Conservation (phyloP, 129 eudicot species). For the Ambrosia trifida region DNA sequence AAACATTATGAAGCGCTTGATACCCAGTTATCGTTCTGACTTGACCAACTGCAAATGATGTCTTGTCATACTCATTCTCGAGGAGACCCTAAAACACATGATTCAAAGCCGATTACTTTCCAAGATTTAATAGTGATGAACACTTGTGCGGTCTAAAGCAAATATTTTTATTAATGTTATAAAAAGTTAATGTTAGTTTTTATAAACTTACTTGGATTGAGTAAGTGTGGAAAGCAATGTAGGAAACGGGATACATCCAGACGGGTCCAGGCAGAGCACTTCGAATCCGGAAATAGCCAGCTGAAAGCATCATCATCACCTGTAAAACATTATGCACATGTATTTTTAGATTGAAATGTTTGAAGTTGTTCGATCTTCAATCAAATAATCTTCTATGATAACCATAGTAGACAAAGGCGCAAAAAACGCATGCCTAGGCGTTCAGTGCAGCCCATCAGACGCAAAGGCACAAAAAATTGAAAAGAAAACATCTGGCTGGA, state of each 20-base stretch:
- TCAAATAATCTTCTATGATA: background rate
- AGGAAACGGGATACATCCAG: constrained; percentile 85
- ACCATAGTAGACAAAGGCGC: background rate
- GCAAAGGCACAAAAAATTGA: no score
- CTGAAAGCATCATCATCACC: constrained; percentile 88
- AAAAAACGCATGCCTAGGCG: no score
- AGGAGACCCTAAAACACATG: constrained; percentile 61
- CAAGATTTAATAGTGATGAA: background rate
- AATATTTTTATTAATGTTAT: background rate
- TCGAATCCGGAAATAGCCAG: constrained; percentile 84
- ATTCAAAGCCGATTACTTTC: background rate
- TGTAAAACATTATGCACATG: constrained; percentile 25
- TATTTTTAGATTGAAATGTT: background rate
- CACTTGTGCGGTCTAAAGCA: background rate
- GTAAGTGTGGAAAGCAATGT: constrained; percentile 79
- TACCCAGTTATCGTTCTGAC: constrained; percentile 77
- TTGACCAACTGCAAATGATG: constrained; percentile 81
- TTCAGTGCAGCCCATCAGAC: no score
- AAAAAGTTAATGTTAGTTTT: no score
- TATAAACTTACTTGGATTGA: constrained; percentile 55
- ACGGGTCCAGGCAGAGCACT: constrained; percentile 73
- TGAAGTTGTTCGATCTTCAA: background rate
- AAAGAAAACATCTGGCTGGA: no score
- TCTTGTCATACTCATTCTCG: constrained; percentile 80
- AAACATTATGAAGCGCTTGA: constrained; percentile 73